Conservation (phyloP, 2,329 filamentous ascomycete species). For the Plectosphaerella plurivora region DNA sequence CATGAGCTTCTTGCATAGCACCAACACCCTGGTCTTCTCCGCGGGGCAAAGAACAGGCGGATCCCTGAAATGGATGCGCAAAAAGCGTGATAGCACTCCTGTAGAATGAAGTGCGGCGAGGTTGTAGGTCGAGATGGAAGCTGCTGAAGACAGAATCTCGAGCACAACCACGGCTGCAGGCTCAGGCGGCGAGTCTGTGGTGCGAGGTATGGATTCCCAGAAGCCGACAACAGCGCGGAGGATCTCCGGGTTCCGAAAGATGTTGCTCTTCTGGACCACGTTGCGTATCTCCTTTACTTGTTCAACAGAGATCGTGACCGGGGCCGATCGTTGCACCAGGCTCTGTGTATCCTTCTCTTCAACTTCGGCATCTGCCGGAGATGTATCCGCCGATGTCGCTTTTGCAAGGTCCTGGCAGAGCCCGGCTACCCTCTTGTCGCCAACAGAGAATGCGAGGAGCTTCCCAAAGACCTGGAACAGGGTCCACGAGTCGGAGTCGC, state of each 20-base stretch:
- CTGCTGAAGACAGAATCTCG: constrained; percentile 55
- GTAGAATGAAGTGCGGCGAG: constrained; percentile 67
- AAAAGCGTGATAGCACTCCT: constrained; percentile 62
- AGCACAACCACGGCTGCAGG: constrained; percentile 61
- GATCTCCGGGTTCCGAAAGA: constrained; percentile 58
- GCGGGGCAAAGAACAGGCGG: constrained; percentile 44
- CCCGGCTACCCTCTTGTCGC: constrained; percentile 68
- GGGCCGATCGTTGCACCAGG: no score
- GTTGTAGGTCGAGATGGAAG: constrained; percentile 63
- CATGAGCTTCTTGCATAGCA: constrained; percentile 66
- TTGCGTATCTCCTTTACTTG: constrained; percentile 36
- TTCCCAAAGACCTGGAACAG: constrained; percentile 75
- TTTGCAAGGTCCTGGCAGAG: constrained; percentile 56
- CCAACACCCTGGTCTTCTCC: constrained; percentile 57
- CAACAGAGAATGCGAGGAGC: constrained; percentile 74
- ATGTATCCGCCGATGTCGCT: not conserved
- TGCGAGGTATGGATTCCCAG: constrained; percentile 58
- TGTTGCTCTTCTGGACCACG: constrained; percentile 45
- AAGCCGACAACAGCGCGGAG: constrained; percentile 58
- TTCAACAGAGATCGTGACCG: constrained; percentile 3
- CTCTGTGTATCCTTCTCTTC: no score
- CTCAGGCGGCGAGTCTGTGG: constrained; percentile 36
- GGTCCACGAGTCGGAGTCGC: constrained; percentile 64
- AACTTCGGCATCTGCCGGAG: no score
- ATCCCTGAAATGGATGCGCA: constrained; percentile 55